Evolutionary conservation across 2,329 filamentous ascomycete species (phyloP).

Genomic region (Geoglossum cookeanum): DNA sequence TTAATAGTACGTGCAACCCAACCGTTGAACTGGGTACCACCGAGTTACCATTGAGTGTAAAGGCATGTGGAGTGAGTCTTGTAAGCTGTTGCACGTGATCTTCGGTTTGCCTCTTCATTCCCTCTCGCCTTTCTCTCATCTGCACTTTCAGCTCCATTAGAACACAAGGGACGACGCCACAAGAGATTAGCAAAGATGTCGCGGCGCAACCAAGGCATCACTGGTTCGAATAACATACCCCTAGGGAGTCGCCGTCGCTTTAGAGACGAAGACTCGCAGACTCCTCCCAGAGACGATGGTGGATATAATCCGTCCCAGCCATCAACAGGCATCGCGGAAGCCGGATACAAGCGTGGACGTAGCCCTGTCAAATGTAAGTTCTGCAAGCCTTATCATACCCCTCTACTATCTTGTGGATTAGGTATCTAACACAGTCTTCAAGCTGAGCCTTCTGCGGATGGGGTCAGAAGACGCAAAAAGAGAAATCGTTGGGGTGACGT

Average conservation of each 20-base stretch:
- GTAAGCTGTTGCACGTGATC: too few species aligned
- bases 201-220: conserved; percentile 63
- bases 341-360: conserved; percentile 63
- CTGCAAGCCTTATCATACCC: background rate
- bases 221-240: conserved; percentile 95
- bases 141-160: background rate
- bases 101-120: background rate
- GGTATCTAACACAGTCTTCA: conserved; percentile 7
- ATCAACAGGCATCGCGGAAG: conserved; percentile 27
- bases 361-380: conserved; percentile 64
- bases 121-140: background rate
- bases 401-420: background rate
- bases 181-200: conserved; percentile 27
- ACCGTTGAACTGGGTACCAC: too few species aligned
- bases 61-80: too few species aligned
- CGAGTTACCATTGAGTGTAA: too few species aligned
- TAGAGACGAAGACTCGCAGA: conserved; percentile 34
- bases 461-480: conserved; percentile 83
- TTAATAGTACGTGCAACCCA: too few species aligned
- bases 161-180: background rate
- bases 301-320: conserved; percentile 22
- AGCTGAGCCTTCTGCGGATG: conserved; percentile 35
- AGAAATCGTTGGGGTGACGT: conserved; percentile 96
- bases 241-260: conserved; percentile 71
- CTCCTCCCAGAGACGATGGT: conserved; percentile 24